Conservation (phyloP, 2,329 filamentous ascomycete genomes). For the Xylaria sp. region DNA sequence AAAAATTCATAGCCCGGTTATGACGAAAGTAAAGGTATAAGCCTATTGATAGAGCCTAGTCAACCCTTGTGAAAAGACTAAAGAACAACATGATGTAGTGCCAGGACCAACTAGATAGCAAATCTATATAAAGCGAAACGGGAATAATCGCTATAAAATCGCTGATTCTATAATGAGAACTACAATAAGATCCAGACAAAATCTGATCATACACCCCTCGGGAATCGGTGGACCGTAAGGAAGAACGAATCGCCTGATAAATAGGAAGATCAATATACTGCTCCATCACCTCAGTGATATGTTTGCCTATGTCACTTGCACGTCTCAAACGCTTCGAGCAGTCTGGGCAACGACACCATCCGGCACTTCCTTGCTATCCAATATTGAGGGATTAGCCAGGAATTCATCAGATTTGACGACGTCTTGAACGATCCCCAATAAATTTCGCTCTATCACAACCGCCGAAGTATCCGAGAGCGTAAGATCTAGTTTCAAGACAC, state of each 20-base stretch:
- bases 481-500: slow-evolving; percentile 37
- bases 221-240: too few relatives aligned
- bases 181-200: too few relatives aligned
- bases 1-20: too few relatives aligned
- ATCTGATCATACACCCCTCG: too few relatives aligned
- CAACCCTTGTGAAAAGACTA: too few relatives aligned
- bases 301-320: background rate
- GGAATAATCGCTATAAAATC: too few relatives aligned
- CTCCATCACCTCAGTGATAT: background rate
- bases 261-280: background rate
- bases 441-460: slow-evolving; percentile 21
- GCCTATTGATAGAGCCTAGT: too few relatives aligned
- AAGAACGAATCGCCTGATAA: background rate
- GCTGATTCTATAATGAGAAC: too few relatives aligned
- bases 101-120: too few relatives aligned
- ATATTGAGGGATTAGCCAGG: slow-evolving; percentile 1
- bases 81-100: too few relatives aligned
- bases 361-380: slow-evolving; percentile 12
- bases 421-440: slow-evolving; percentile 6
- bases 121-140: too few relatives aligned
- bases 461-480: background rate
- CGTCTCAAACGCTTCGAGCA: background rate
- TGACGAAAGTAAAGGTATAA: too few relatives aligned
- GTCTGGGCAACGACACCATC: slow-evolving; percentile 9
- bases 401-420: slow-evolving; percentile 20